These are phyloP conservation scores for Ilyonectria mors-panacis DNA, from an alignment of 2,329 filamentous ascomycete genomes.

Conservation along the genomic window DNA sequence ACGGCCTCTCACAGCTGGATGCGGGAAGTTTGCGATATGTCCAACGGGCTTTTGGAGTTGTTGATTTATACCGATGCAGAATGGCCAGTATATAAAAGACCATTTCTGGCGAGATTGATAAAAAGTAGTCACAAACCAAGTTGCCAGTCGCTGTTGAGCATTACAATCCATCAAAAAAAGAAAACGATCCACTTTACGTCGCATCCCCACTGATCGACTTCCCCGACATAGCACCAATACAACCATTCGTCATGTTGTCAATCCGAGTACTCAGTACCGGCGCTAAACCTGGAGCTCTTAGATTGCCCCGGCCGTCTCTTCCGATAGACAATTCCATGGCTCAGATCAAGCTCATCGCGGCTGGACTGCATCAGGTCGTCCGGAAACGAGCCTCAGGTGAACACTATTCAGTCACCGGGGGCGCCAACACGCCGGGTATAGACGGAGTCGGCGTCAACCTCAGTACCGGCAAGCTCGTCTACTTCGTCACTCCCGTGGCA, in stretches of 20 bases:
- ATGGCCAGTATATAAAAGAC: no score
- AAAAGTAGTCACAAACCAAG: no score
- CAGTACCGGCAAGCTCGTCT: slow-evolving; percentile 63
- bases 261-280: neutral
- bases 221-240: neutral
- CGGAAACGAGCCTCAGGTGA: slow-evolving; percentile 66
- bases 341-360: slow-evolving; percentile 66
- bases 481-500: slow-evolving; percentile 55
- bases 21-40: no score
- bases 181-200: no score
- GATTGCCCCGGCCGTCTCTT: neutral
- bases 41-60: no score
- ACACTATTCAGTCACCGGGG: slow-evolving; percentile 64
- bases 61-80: no score
- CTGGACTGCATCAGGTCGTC: slow-evolving; percentile 68
- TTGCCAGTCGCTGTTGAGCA: no score
- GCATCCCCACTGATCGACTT: no score
- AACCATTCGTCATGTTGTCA: neutral
- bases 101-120: no score
- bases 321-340: slow-evolving; percentile 51
- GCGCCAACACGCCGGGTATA: slow-evolving; percentile 66
- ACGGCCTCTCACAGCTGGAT: no score
- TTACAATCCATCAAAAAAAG: no score
- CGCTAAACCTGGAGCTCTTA: neutral
- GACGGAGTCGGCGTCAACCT: slow-evolving; percentile 67